These are phyloP conservation scores for Gynostemma pentaphyllum DNA, from an alignment of 306 rosid species.

Conservation along the genomic window DNA sequence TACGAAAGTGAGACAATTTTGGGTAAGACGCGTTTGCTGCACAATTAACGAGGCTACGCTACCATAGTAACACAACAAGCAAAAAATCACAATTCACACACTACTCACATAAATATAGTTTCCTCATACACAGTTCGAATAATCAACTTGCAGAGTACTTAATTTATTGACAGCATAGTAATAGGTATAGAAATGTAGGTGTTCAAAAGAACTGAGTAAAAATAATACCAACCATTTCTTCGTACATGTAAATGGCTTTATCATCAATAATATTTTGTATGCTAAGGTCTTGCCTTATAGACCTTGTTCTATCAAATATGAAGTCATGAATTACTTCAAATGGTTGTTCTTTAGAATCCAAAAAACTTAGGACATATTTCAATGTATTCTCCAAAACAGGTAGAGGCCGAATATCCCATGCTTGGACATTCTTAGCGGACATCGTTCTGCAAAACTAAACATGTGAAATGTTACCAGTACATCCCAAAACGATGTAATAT, in stretches of 20 bases:
- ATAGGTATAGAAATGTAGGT: background rate
- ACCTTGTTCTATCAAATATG: slow-evolving; percentile 83
- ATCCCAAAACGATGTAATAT: background rate
- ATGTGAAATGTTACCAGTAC: slow-evolving; percentile 10
- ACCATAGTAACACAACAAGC: background rate
- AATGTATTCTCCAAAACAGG: slow-evolving; percentile 64
- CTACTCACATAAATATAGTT: background rate
- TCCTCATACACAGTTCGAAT: background rate
- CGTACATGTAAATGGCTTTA: slow-evolving; percentile 55
- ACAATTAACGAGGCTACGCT: no score
- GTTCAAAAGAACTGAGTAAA: background rate
- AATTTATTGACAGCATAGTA: background rate
- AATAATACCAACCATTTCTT: slow-evolving; percentile 53
- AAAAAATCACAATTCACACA: background rate
- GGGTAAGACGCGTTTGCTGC: background rate
- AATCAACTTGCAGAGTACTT: background rate
- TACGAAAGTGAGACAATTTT: background rate
- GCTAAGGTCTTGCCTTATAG: slow-evolving; percentile 86
- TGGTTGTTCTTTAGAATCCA: slow-evolving; percentile 43
- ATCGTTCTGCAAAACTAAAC: slow-evolving; percentile 86
- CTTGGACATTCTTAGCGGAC: slow-evolving; percentile 37
- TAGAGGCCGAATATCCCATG: slow-evolving; percentile 75
- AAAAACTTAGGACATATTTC: slow-evolving; percentile 41
- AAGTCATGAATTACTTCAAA: slow-evolving; percentile 83
- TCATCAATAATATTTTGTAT: slow-evolving; percentile 57